Percentiles rank a stretch among this genome's conserved stretches.
phyloP scores from a whole-genome alignment of 2,329 filamentous ascomycete genomes.

The Cytospora chrysosperma region DNA sequence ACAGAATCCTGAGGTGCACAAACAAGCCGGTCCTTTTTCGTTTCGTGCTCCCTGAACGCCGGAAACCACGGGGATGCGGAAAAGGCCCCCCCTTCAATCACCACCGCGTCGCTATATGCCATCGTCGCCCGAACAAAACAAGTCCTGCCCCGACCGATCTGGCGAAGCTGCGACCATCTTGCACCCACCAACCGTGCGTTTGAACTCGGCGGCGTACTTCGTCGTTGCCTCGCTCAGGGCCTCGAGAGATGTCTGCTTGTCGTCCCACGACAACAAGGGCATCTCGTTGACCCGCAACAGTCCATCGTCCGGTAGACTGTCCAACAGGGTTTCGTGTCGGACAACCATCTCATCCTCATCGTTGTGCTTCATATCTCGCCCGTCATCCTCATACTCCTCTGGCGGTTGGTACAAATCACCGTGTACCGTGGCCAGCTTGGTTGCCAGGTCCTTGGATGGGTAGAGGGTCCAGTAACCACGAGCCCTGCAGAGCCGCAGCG shows the following conservation, averaged over 20 bases:
- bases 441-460: slow-evolving; percentile 58
- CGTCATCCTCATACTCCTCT: slow-evolving; percentile 58
- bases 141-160: slow-evolving; percentile 50
- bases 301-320: slow-evolving; percentile 46
- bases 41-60: slow-evolving; percentile 10
- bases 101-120: slow-evolving; percentile 20
- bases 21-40: background rate
- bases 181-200: slow-evolving; percentile 67
- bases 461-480: slow-evolving; percentile 80
- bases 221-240: slow-evolving; percentile 45
- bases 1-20: background rate
- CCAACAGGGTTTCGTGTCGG: slow-evolving; percentile 42
- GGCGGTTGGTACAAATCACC: slow-evolving; percentile 70
- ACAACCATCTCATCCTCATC: slow-evolving; percentile 30
- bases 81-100: background rate
- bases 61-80: background rate
- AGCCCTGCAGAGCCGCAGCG: slow-evolving; percentile 71
- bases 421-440: slow-evolving; percentile 69
- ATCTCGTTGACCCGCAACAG: slow-evolving; percentile 47
- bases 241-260: slow-evolving; percentile 42
- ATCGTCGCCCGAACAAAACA: slow-evolving; percentile 61
- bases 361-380: slow-evolving; percentile 29
- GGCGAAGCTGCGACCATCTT: slow-evolving; percentile 27
- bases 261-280: slow-evolving; percentile 65
- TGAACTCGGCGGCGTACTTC: slow-evolving; percentile 59